These are phyloP conservation scores for Mortierella sp. DNA, from an alignment of 371 early-diverging fungal species.

Conservation along the genomic window DNA sequence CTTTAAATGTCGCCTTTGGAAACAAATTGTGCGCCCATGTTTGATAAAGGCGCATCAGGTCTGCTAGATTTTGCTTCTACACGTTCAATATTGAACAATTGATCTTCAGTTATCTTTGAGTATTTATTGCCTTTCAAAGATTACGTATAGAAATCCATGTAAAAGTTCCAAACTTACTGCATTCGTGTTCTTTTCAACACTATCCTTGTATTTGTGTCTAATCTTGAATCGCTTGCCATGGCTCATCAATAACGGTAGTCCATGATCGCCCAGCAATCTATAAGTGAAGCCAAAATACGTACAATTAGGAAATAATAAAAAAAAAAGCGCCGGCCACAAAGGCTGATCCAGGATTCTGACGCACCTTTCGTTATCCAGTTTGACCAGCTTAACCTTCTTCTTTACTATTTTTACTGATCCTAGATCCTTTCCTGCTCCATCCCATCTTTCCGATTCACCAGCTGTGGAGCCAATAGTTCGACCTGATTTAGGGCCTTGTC, in stretches of 20 bases:
- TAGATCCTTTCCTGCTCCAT: conserved; percentile 23
- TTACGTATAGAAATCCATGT: too few species aligned
- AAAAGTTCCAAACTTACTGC: conserved; percentile 25
- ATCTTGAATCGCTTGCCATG: conserved; percentile 45
- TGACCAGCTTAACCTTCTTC: conserved; percentile 34
- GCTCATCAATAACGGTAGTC: conserved; percentile 22
- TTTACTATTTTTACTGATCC: conserved; percentile 29
- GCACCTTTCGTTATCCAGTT: conserved; percentile 43
- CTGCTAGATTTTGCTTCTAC: conserved; percentile 46
- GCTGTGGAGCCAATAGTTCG: conserved; percentile 28
- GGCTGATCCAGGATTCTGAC: background rate
- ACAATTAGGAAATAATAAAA: background rate
- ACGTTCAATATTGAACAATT: background rate
- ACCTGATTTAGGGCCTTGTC: background rate
- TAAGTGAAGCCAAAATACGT: background rate
- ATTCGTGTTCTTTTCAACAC: conserved; percentile 37
- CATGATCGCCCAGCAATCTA: conserved; percentile 29
- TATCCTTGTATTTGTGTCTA: conserved; percentile 25
- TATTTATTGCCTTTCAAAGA: too few species aligned
- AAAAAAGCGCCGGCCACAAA: too few species aligned
- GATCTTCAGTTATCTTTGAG: background rate
- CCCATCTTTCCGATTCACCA: background rate
- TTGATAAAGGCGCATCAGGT: conserved; percentile 48
- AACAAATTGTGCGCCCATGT: conserved; percentile 54
- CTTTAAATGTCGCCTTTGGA: conserved; percentile 43